Evolutionary conservation across 148 eudicot genomes (phyloP).

Genomic region (Vaccinium corymbosum): DNA sequence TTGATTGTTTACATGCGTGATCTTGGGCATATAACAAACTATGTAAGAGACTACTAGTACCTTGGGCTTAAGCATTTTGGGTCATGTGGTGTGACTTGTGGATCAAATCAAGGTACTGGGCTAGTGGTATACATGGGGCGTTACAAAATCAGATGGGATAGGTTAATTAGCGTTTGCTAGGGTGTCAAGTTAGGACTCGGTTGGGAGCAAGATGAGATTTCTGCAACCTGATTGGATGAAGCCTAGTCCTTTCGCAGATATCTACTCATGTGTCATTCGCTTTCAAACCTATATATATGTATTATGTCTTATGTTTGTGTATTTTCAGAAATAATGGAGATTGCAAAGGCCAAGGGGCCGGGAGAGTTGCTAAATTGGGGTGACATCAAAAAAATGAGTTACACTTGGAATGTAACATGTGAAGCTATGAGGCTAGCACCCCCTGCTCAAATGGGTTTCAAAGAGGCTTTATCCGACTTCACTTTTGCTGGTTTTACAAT

Average conservation of each 20-base stretch:
- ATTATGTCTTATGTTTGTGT: neutral
- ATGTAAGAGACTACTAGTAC: no score
- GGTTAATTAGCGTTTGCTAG: no score
- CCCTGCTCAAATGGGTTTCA: constrained; percentile 1
- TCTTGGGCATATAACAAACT: no score
- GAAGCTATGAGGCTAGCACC: constrained; percentile 12
- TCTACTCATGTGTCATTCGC: no score
- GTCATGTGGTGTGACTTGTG: no score
- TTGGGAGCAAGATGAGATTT: neutral
- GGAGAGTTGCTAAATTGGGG: neutral
- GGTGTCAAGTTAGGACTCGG: neutral
- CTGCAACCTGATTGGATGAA: neutral
- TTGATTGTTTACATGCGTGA: no score
- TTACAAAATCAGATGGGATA: no score
- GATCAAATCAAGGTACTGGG: no score
- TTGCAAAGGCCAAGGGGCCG: neutral
- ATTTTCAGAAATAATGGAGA: neutral
- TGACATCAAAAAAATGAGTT: neutral
- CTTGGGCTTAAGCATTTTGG: no score
- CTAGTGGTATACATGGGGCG: no score
- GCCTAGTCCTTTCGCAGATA: neutral
- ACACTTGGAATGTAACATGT: constrained; percentile 17
- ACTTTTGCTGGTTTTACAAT: neutral
- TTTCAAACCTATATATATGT: no score
- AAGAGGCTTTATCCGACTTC: constrained; percentile 3